These are phyloP conservation scores for Tinospora cordifolia DNA, from an alignment of 164 flowering plant species.

Conservation along the genomic window DNA sequence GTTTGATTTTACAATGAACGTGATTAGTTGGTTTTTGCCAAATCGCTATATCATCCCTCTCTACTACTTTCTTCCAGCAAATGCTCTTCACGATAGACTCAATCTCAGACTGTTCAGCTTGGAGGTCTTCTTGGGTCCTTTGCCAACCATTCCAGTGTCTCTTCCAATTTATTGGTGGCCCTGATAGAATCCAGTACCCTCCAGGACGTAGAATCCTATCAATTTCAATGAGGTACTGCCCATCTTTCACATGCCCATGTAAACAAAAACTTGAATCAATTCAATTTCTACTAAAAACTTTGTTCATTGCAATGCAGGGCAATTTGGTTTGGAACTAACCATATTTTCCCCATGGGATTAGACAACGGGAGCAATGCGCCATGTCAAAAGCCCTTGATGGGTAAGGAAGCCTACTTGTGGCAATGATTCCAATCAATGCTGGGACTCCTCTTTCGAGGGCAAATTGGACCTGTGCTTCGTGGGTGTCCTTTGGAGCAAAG, in stretches of 20 bases:
- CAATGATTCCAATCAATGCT: conserved; percentile 80
- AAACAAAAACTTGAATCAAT: background rate
- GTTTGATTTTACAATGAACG: conserved; percentile 51
- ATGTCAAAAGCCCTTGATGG: conserved; percentile 89
- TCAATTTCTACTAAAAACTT: background rate
- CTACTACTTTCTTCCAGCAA: conserved; percentile 79
- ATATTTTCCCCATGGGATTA: conserved; percentile 76
- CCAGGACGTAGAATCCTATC: conserved; percentile 84
- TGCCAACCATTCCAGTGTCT: conserved; percentile 76
- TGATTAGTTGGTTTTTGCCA: conserved; percentile 94
- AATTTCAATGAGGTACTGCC: conserved; percentile 70
- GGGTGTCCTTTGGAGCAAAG: conserved; percentile 86
- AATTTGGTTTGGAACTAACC: conserved; percentile 30
- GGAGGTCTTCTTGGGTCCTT: conserved; percentile 49
- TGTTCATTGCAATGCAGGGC: background rate
- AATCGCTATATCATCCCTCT: conserved; percentile 65
- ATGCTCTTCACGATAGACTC: conserved; percentile 59
- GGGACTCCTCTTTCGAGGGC: conserved; percentile 96
- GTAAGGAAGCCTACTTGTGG: conserved; percentile 77
- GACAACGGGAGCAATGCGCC: conserved; percentile 98
- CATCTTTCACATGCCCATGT: conserved; percentile 43
- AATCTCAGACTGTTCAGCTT: conserved; percentile 46
- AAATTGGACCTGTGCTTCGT: conserved; percentile 90
- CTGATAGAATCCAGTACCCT: conserved; percentile 85
- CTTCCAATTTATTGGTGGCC: conserved; percentile 89